Evolutionary conservation across 169 alveolate species (phyloP).

Genomic region (Cyclospora cayetanensis): DNA sequence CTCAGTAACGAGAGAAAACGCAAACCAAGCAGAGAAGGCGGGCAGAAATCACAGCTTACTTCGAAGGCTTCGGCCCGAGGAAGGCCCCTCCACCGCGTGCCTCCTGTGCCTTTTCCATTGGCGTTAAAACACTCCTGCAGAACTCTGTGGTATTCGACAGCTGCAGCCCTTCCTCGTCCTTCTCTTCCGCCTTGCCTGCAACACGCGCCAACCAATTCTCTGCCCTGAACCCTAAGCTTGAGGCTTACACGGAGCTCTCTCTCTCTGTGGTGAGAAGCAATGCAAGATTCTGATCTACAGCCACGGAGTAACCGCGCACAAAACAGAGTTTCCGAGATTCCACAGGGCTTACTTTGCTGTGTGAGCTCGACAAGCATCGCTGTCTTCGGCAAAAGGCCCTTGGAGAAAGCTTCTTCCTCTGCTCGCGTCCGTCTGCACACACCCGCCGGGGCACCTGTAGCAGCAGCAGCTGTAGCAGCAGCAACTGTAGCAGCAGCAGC

Average conservation of each 20-base stretch:
- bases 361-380: not conserved
- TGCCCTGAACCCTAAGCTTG: not conserved
- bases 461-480: too few species aligned
- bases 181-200: constrained; percentile 8
- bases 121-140: constrained; percentile 57
- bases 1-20: too few species aligned
- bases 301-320: not conserved
- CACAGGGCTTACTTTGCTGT: not conserved
- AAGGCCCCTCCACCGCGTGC: not conserved
- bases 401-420: not conserved
- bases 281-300: not conserved
- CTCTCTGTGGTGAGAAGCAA: too few species aligned
- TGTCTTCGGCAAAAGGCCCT: not conserved
- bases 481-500: too few species aligned
- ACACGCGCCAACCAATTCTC: not conserved
- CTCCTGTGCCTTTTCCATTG: constrained; percentile 54
- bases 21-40: too few species aligned
- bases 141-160: constrained; percentile 63
- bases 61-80: not conserved
- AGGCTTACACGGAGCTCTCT: too few species aligned
- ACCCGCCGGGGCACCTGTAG: too few species aligned
- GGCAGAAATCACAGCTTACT: not conserved
- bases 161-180: constrained; percentile 59
- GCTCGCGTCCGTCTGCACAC: not conserved
- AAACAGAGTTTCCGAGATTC: not conserved